A percentile compares a stretch with the other conserved stretches of the same genome.
Conservation (phyloP, 805 yeast species). For the Lipomyces japonicus region DNA sequence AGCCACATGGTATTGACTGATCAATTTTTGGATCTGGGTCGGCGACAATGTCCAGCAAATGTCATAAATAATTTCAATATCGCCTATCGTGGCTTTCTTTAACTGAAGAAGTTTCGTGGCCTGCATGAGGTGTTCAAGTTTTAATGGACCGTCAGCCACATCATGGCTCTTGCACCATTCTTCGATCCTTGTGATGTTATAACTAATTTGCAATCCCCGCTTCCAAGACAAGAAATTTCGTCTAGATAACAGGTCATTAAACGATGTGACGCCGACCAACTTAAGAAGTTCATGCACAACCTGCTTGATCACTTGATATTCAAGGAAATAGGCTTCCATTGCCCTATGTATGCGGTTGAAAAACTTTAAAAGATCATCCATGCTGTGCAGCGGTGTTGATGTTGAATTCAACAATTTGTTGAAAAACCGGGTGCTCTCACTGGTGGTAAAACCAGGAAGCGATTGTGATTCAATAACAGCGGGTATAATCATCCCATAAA, state of each 20-base stretch:
- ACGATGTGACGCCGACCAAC: conserved; percentile 87
- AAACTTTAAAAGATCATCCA: conserved; percentile 90
- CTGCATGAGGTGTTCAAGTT: conserved; percentile 82
- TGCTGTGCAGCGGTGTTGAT: conserved; percentile 59
- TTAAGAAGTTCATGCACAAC: conserved; percentile 78
- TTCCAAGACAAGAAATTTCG: conserved; percentile 95
- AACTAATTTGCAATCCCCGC: conserved; percentile 93
- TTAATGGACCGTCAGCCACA: conserved; percentile 78
- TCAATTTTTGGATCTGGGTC: conserved; percentile 88
- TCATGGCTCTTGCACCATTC: conserved; percentile 98
- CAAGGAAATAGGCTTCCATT: conserved; percentile 85
- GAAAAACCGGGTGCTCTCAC: conserved; percentile 75
- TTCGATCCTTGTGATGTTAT: conserved; percentile 91
- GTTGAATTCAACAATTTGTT: conserved; percentile 74
- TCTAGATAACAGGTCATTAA: conserved; percentile 93
- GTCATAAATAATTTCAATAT: conserved; percentile 86
- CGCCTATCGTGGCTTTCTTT: conserved; percentile 82
- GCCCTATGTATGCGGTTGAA: conserved; percentile 90
- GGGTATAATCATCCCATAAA: conserved; percentile 89
- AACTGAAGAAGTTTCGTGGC: conserved; percentile 90
- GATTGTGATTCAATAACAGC: conserved; percentile 94
- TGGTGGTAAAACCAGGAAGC: conserved; percentile 91
- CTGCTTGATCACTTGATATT: conserved; percentile 75
- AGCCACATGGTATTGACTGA: conserved; percentile 83
- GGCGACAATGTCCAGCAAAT: conserved; percentile 93